Percentiles rank a stretch among this genome's conserved stretches.
Evolutionary conservation across 2,329 filamentous ascomycete species (phyloP).

Genomic region (Periconia sp.): DNA sequence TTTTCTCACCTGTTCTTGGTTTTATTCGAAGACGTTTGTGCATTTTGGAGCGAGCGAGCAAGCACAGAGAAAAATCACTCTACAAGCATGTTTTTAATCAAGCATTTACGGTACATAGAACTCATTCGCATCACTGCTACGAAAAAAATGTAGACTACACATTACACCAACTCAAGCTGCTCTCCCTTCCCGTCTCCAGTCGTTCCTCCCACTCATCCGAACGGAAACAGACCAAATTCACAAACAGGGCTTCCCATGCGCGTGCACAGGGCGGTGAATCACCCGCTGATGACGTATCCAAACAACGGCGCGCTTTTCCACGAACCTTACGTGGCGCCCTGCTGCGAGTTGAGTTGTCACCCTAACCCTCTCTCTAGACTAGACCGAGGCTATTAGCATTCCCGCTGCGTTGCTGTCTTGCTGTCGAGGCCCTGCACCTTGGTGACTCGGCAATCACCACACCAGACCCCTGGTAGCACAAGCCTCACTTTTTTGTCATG

Average conservation of each 20-base stretch:
- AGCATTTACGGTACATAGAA: too few species aligned
- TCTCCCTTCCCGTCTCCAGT: not conserved
- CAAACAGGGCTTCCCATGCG: conserved; percentile 6
- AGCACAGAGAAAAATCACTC: too few species aligned
- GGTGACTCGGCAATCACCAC: too few species aligned
- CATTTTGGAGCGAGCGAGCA: conserved; percentile 1
- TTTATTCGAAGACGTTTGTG: not conserved
- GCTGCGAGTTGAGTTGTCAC: conserved; percentile 9
- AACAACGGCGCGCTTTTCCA: not conserved
- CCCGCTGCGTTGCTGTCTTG: too few species aligned
- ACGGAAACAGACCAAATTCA: too few species aligned
- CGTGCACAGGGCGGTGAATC: conserved; percentile 8
- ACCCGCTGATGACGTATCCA: conserved; percentile 7
- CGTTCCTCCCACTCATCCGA: not conserved
- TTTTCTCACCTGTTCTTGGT: conserved; percentile 8
- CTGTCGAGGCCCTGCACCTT: too few species aligned
- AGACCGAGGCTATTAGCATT: too few species aligned
- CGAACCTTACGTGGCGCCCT: not conserved
- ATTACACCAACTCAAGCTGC: too few species aligned
- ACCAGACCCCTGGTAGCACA: too few species aligned
- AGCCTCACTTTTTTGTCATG: too few species aligned
- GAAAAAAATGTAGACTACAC: not conserved
- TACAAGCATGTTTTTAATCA: too few species aligned
- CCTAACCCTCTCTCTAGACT: too few species aligned
- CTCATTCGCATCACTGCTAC: not conserved